These are phyloP conservation scores for Solanum hybrid DNA, from an alignment of 305 asterid genomes.

Conservation along the genomic window DNA sequence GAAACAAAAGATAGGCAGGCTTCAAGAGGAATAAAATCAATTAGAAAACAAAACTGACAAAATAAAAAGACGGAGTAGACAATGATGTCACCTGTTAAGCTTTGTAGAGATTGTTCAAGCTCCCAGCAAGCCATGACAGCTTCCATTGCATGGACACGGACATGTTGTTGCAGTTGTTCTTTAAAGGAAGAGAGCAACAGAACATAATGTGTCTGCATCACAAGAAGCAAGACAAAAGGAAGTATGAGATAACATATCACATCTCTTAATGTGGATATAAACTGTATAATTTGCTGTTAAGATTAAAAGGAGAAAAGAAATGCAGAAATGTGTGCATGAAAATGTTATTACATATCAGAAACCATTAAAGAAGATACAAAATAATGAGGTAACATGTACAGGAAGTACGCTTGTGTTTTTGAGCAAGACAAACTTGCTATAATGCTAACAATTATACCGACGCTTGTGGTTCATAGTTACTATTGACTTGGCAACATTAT, in stretches of 20 bases:
- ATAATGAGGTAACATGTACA: background rate
- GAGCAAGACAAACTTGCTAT: background rate
- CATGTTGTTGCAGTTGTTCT: slow-evolving; percentile 97
- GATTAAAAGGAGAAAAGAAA: background rate
- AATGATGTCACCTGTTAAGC: slow-evolving; percentile 60
- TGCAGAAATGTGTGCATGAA: background rate
- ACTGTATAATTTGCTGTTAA: background rate
- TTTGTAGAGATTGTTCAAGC: slow-evolving; percentile 93
- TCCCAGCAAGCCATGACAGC: slow-evolving; percentile 99
- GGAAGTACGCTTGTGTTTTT: background rate
- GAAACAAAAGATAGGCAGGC: background rate
- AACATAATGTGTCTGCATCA: slow-evolving; percentile 70
- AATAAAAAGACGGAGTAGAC: background rate
- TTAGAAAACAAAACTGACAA: background rate
- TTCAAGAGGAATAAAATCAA: background rate
- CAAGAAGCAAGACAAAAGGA: background rate
- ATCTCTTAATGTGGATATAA: background rate
- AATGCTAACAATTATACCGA: background rate
- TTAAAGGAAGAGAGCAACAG: slow-evolving; percentile 86
- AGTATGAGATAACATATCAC: background rate
- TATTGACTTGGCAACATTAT: background rate
- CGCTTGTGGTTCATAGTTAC: background rate
- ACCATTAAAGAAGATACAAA: background rate
- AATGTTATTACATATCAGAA: background rate
- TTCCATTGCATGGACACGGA: slow-evolving; percentile 99